Conservation (phyloP, 495 filamentous ascomycete genomes). For the Penicillium daleae region DNA sequence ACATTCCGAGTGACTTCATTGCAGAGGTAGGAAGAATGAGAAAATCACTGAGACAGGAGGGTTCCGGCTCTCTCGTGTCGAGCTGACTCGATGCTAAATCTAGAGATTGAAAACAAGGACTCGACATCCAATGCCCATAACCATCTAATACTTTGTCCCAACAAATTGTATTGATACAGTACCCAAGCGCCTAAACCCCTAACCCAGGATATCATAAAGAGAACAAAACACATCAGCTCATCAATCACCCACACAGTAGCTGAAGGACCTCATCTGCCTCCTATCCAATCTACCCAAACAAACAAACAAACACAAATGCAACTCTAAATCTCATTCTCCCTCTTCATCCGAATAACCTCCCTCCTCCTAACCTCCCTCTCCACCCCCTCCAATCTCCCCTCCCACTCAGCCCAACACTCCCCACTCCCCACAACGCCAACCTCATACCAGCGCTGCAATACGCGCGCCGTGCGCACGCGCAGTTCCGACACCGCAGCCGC, state of each 20-base stretch:
- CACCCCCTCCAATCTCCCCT: slow-evolving; percentile 66
- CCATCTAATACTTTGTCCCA: neutral
- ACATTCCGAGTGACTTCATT: neutral
- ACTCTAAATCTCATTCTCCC: slow-evolving; percentile 41
- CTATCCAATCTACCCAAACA: neutral
- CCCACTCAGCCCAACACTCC: slow-evolving; percentile 74
- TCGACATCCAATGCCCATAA: neutral
- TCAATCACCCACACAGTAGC: neutral
- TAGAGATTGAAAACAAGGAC: neutral
- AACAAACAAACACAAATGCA: neutral
- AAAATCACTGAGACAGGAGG: neutral
- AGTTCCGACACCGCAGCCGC: slow-evolving; percentile 72
- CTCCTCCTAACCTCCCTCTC: slow-evolving; percentile 66
- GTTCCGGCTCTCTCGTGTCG: neutral
- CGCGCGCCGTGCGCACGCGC: slow-evolving; percentile 68
- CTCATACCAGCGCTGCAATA: slow-evolving; percentile 84
- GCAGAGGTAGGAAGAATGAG: neutral
- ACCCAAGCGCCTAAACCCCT: neutral
- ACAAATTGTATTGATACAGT: neutral
- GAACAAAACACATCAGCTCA: neutral
- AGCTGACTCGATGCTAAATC: neutral
- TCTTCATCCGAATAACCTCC: slow-evolving; percentile 52
- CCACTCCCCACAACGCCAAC: slow-evolving; percentile 67
- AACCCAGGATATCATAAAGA: slow-evolving; percentile 7
- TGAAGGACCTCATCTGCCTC: neutral